Base-by-base conservation (phyloP, 2,329 filamentous ascomycete species). In the Aspergillus hiratsukae region DNA sequence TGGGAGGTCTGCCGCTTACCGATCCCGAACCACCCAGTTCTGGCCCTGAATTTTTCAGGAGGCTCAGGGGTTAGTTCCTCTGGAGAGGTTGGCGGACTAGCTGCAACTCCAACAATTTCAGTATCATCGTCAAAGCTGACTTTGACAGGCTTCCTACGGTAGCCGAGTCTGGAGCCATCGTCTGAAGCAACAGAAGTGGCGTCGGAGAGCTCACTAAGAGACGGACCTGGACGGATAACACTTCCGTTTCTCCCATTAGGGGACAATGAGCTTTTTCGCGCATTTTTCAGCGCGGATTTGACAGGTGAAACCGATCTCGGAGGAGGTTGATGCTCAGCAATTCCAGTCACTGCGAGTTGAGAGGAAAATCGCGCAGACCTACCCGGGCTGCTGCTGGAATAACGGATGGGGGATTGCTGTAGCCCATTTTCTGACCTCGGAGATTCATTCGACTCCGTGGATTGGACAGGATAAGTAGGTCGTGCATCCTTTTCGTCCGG, bases 51-150 rank as follows among this genome's bases (percentile, higher is more conserved):
- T 52, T 67, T 69, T 23, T 64, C 65, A 1, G 66, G 68, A 11
- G 73, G 71, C n/a, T 73, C 76, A 27, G 70, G 66, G 3, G 66
- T 55, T 41, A 68, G 65, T 17, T 75, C 72, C 41, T 77, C 75
- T 1, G 72, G 74, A 4, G 73, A 76, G 6, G 72, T 74, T 29
- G 74, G 71, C 50, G 75, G 71, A 35, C 73, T 76, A 8, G 74
- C 72, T 28, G 73, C 71, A 19, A 76, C 68, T 21, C 78, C 79
- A 28, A 82, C 75, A 27, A 81, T 66, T 53, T 80, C 75, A 4
- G 80, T 74, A 49, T 80, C 78, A 46, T 85, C 83, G 55, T 86
- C 83, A 62, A 87, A 97, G 74, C 91, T 96, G 52, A 87, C 84
- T 53, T 83, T 78, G 3, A 77, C 77, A 29, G 72, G 72, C 66